Conservation (phyloP, 1,284 basidiomycete species). For the Malassezia sp. region DNA sequence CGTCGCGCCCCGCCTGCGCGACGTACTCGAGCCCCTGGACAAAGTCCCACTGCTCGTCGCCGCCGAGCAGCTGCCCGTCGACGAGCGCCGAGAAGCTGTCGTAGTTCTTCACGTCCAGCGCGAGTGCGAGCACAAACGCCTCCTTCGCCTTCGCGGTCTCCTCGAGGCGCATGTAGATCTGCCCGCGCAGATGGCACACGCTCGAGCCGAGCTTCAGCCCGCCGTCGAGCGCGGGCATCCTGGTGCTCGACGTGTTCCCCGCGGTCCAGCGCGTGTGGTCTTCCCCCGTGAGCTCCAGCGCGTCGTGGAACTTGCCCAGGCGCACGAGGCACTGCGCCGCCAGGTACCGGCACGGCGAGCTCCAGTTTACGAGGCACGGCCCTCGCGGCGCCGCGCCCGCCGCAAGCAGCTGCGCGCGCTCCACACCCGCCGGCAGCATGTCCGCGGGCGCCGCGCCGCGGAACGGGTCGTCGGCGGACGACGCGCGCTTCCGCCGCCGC, state of each 20-base stretch:
- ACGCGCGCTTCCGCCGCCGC: constrained; percentile 6
- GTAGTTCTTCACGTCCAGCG: constrained; percentile 91
- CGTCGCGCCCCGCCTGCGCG: constrained; percentile 58
- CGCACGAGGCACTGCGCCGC: constrained; percentile 88
- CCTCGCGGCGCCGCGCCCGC: constrained; percentile 15
- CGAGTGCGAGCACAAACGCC: constrained; percentile 85
- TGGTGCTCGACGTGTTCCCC: constrained; percentile 17
- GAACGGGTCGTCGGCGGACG: constrained; percentile 9
- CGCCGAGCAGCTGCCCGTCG: constrained; percentile 58
- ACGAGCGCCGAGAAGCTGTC: constrained; percentile 86
- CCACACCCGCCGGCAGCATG: constrained; percentile 12
- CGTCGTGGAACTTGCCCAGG: constrained; percentile 83
- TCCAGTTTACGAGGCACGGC: constrained; percentile 33
- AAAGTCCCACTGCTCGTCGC: constrained; percentile 68
- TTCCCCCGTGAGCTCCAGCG: constrained; percentile 80
- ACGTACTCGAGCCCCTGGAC: constrained; percentile 70
- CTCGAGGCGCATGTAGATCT: constrained; percentile 85
- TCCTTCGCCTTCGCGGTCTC: constrained; percentile 77
- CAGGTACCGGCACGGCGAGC: constrained; percentile 34
- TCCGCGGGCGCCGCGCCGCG: not conserved
- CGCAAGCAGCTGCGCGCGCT: constrained; percentile 7
- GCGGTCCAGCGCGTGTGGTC: constrained; percentile 36
- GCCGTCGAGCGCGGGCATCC: constrained; percentile 40
- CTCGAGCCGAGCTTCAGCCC: constrained; percentile 46
- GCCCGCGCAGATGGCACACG: constrained; percentile 78